phyloP scores from a whole-genome alignment of 2,329 filamentous ascomycete genomes.

The Sclerotinia spermophila region DNA sequence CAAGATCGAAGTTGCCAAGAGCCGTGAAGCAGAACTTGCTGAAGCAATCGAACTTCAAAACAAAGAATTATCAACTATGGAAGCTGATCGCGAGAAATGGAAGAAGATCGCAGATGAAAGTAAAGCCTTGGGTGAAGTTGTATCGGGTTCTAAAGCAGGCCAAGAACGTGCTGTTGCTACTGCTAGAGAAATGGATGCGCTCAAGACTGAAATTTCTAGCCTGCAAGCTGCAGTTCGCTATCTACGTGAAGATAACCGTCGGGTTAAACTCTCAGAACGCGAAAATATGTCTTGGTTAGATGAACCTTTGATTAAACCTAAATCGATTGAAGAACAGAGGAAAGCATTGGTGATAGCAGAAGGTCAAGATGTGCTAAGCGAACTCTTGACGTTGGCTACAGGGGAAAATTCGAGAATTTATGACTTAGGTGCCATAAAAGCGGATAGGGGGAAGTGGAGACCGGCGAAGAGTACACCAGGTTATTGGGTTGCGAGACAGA shows the following conservation, averaged over 20 bases:
- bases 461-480: slow-evolving; percentile 60
- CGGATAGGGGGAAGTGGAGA: slow-evolving; percentile 63
- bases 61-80: slow-evolving; percentile 60
- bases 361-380: slow-evolving; percentile 59
- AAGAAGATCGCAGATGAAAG: slow-evolving; percentile 65
- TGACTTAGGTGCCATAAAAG: slow-evolving; percentile 54
- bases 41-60: slow-evolving; percentile 66
- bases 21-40: slow-evolving; percentile 50
- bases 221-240: slow-evolving; percentile 64
- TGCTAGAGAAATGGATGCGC: slow-evolving; percentile 67
- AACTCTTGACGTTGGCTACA: slow-evolving; percentile 60
- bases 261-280: slow-evolving; percentile 53
- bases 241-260: slow-evolving; percentile 63
- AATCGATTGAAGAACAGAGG: slow-evolving; percentile 46
- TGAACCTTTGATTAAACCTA: slow-evolving; percentile 52
- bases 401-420: slow-evolving; percentile 49
- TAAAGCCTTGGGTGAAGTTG: slow-evolving; percentile 49
- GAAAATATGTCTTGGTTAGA: slow-evolving; percentile 53
- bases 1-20: slow-evolving; percentile 51
- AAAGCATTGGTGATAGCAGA: slow-evolving; percentile 54
- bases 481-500: slow-evolving; percentile 62
- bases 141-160: slow-evolving; percentile 51
- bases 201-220: slow-evolving; percentile 64
- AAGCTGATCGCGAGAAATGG: slow-evolving; percentile 66
- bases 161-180: slow-evolving; percentile 67